Conservation (phyloP, 768 basidiomycete species). For the Termitomyces sp. region DNA sequence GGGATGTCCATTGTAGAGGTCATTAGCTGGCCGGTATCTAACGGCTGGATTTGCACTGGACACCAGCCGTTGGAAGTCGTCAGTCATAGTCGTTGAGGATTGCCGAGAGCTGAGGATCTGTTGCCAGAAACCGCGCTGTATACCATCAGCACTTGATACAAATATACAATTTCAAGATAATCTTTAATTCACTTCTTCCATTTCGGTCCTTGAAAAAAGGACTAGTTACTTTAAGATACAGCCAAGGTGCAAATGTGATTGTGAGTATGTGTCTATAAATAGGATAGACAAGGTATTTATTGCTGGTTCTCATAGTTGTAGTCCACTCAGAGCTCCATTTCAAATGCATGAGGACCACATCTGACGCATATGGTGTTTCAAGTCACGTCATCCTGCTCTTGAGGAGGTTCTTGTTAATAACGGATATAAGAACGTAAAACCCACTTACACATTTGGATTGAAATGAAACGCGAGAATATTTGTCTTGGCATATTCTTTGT, state of each 20-base stretch:
- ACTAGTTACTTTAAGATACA: not conserved
- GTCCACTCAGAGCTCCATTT: not conserved
- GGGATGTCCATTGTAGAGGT: conserved; percentile 56
- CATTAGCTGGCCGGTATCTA: conserved; percentile 45
- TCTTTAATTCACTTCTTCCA: too few species aligned
- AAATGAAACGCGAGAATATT: not conserved
- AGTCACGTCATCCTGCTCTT: not conserved
- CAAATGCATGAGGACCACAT: not conserved
- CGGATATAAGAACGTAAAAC: not conserved
- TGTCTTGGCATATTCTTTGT: not conserved
- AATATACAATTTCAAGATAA: not conserved
- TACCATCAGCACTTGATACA: conserved; percentile 8
- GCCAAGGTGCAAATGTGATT: not conserved
- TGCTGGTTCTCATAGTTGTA: not conserved
- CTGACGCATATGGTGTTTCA: not conserved
- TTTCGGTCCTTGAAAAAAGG: too few species aligned
- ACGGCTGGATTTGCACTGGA: conserved; percentile 66
- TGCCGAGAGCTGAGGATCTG: not conserved
- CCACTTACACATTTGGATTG: not conserved
- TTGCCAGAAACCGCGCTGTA: conserved; percentile 11
- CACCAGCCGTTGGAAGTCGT: conserved; percentile 72
- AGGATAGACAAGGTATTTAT: not conserved
- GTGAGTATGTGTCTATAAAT: not conserved
- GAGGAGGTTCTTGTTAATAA: not conserved
- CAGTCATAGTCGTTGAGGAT: conserved; percentile 39